Percentiles rank a stretch among this genome's conserved stretches.
phyloP scores from a whole-genome alignment of 108 stramenopile species.

The Conticribra guillardii region DNA sequence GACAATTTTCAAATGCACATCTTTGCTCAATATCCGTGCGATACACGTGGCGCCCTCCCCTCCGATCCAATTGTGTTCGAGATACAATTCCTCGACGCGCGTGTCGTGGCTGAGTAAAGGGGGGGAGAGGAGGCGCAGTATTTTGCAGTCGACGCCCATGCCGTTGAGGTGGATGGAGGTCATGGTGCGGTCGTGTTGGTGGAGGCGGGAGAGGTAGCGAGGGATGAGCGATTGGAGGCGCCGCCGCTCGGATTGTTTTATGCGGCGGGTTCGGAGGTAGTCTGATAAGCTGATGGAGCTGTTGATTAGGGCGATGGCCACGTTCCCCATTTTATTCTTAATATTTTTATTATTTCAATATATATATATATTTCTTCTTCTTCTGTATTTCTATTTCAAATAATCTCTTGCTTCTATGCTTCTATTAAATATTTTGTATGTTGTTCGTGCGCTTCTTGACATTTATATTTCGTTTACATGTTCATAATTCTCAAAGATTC shows the following conservation, averaged over 20 bases:
- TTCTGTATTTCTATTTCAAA: too few species aligned
- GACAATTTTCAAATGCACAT: conserved; percentile 24
- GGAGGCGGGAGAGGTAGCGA: conserved; percentile 17
- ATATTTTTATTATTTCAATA: too few species aligned
- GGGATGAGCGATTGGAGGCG: conserved; percentile 37
- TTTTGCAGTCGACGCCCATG: conserved; percentile 26
- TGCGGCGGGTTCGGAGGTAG: conserved; percentile 15
- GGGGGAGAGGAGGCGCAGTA: conserved; percentile 18
- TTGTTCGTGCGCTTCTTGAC: too few species aligned
- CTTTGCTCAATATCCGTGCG: conserved; percentile 24
- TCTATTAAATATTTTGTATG: too few species aligned
- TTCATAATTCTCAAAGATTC: too few species aligned
- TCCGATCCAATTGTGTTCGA: conserved; percentile 35
- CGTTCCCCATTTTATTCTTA: conserved; percentile 37
- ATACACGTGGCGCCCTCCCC: conserved; percentile 34
- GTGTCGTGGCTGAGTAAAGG: conserved; percentile 15
- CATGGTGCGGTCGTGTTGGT: conserved; percentile 20
- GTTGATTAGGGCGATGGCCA: conserved; percentile 32
- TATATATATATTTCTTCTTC: too few species aligned
- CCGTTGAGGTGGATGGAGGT: conserved; percentile 35
- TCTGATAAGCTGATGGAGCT: conserved; percentile 15
- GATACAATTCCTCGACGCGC: conserved; percentile 22
- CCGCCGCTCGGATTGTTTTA: conserved; percentile 13
- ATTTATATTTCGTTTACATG: too few species aligned
- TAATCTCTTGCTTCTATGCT: too few species aligned